Base-by-base conservation (phyloP, 2,329 filamentous ascomycete genomes). In the Hysterium pulicare region DNA sequence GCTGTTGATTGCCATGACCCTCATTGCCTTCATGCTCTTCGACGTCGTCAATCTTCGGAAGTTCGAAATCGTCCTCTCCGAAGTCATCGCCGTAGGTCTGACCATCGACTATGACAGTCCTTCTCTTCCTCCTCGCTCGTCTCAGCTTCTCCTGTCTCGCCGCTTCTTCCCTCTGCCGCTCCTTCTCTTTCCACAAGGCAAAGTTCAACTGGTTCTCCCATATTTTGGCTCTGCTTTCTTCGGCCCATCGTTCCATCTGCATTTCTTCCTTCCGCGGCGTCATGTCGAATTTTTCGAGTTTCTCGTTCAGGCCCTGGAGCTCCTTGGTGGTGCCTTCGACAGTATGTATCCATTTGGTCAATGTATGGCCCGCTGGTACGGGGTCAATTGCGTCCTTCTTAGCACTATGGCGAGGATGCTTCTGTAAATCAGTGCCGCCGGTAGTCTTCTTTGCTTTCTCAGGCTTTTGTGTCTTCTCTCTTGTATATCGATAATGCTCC, bases 161-260 rank as follows among this genome's bases (percentile, higher is more conserved):
- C 22, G 13, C 9, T 23, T 17, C 26, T 31, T 16, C n/a, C 11
- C 20, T 36, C 44, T 46, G 30, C 40, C 35, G n/a, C 4, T 24
- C 31, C n/a, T 38, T 38, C 13, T 37, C 40, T 32, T 8, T 16
- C 15, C 30, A 13, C 39, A 30, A 21, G n/a, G 30, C 16, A 3
- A 7, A 17, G 22, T 22, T 19, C 38, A n/a, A 30, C 33, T 22
- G 13, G 28, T 13, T 17, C 19, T 5, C 23, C 38, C 24, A 40
- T 3, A 4, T 4, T 16, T 40, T 17, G 15, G 28, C 28, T 20
- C 38, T 30, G 15, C 26, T 32, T 22, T 19, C 20, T 15, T 23
- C 24, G 22, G 19, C 17, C 21, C 20, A 16, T 3, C 6, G 20
- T 20, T 16, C 26, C 28, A n/a, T n/a, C 30, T 16, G 5, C 38